A percentile compares a stretch with the other conserved stretches of the same genome.
phyloP scores from a whole-genome alignment of 1,284 basidiomycete species.

The Phellopilus nigrolimitatus region DNA sequence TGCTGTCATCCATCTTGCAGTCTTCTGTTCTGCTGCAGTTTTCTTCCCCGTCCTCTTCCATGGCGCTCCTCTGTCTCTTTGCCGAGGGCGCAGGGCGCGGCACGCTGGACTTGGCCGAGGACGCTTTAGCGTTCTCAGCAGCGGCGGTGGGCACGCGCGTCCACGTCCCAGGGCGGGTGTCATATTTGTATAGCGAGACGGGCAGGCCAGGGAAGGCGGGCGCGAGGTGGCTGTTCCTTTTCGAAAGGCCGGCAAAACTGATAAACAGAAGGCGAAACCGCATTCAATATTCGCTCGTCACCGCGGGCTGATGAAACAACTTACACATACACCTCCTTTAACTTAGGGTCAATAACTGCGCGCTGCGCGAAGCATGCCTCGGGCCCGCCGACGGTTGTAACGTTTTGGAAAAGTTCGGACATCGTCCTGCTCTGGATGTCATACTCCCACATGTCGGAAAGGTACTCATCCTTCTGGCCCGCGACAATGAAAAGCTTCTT shows the following conservation, averaged over 20 bases:
- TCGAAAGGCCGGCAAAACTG: constrained; percentile 5
- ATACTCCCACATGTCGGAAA: constrained; percentile 72
- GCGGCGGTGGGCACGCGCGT: constrained; percentile 44
- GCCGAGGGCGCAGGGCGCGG: neutral
- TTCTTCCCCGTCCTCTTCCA: constrained; percentile 5
- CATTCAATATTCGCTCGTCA: neutral
- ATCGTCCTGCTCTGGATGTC: constrained; percentile 53
- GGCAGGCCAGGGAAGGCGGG: constrained; percentile 35
- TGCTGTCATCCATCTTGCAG: too few species aligned
- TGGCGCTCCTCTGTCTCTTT: constrained; percentile 15
- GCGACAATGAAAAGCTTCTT: constrained; percentile 65
- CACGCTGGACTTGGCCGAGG: neutral
- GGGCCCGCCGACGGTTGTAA: constrained; percentile 53
- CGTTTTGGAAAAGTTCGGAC: constrained; percentile 60
- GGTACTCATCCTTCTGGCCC: constrained; percentile 61
- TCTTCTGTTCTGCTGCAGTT: too few species aligned
- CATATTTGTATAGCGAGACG: constrained; percentile 63
- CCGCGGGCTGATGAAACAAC: too few species aligned
- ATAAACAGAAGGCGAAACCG: neutral
- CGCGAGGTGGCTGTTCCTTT: neutral
- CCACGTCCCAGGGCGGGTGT: constrained; percentile 57
- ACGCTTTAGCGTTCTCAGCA: neutral
- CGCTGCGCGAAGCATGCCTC: constrained; percentile 67
- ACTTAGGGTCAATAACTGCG: constrained; percentile 56
- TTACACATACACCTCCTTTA: constrained; percentile 70